Conservation (phyloP, 495 filamentous ascomycete species). For the Hypoxylon lenormandii region DNA sequence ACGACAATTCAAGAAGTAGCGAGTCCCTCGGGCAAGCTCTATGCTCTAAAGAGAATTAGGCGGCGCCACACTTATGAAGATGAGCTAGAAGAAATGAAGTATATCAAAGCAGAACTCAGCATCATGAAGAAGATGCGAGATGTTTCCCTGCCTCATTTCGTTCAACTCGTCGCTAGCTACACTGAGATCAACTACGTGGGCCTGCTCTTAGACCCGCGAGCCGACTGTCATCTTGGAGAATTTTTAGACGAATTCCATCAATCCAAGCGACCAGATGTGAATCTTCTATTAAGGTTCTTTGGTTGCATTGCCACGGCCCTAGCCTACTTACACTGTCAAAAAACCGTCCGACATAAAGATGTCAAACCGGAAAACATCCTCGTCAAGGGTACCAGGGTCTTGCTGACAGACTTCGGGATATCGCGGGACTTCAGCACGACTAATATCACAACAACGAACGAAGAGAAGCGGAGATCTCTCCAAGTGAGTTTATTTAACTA, state of each 20-base stretch:
- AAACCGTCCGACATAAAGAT: slow-evolving; percentile 56
- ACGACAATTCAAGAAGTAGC: too few relatives aligned
- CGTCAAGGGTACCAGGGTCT: slow-evolving; percentile 49
- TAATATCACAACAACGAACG: slow-evolving; percentile 7
- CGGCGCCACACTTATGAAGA: background rate
- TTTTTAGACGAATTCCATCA: slow-evolving; percentile 18
- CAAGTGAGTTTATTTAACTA: background rate
- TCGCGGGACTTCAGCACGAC: slow-evolving; percentile 48
- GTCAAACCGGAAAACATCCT: slow-evolving; percentile 62
- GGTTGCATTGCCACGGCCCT: slow-evolving; percentile 56
- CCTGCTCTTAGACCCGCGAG: slow-evolving; percentile 52
- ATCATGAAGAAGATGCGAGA: background rate
- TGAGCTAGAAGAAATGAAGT: background rate
- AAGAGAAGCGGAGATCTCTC: slow-evolving; percentile 42
- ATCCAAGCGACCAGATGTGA: background rate
- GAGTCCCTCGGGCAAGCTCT: too few relatives aligned
- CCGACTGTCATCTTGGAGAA: slow-evolving; percentile 49
- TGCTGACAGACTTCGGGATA: slow-evolving; percentile 59
- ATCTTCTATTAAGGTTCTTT: slow-evolving; percentile 48
- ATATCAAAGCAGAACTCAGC: background rate
- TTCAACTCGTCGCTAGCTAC: slow-evolving; percentile 47
- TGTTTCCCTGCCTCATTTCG: background rate
- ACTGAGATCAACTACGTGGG: slow-evolving; percentile 50
- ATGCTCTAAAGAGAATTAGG: background rate
- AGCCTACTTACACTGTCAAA: slow-evolving; percentile 53